phyloP scores from a whole-genome alignment of 805 yeast genomes.

The Torulaspora quercuum region DNA sequence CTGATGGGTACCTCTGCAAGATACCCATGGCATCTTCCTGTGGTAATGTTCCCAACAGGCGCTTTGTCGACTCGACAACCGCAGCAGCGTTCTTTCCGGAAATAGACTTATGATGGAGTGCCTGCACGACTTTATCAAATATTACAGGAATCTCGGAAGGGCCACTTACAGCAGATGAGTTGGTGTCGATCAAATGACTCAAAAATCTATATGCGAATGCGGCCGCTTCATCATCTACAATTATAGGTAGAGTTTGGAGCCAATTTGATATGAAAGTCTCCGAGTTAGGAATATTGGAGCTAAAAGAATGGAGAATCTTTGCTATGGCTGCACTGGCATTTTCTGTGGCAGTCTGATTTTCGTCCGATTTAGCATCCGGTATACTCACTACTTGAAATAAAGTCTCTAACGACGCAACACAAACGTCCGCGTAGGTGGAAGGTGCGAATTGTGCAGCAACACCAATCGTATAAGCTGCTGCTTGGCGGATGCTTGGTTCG shows the following conservation, averaged over 20 bases:
- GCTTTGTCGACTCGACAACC: conserved; percentile 59
- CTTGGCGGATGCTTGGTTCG: conserved; percentile 76
- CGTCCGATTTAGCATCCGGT: conserved; percentile 84
- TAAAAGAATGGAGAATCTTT: conserved; percentile 66
- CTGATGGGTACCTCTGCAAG: conserved; percentile 59
- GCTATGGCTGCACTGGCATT: conserved; percentile 80
- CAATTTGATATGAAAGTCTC: conserved; percentile 66
- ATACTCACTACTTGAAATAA: conserved; percentile 67
- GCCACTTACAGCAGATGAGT: conserved; percentile 55
- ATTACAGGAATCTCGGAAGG: conserved; percentile 52
- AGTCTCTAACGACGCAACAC: conserved; percentile 67
- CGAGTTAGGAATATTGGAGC: conserved; percentile 56
- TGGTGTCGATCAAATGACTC: conserved; percentile 62
- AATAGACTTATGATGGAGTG: conserved; percentile 63
- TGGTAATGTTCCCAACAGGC: conserved; percentile 60
- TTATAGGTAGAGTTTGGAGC: conserved; percentile 77
- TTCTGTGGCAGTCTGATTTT: conserved; percentile 82
- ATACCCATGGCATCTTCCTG: conserved; percentile 64
- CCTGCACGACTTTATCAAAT: conserved; percentile 68
- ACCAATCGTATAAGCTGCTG: conserved; percentile 81
- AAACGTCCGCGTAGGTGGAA: conserved; percentile 53
- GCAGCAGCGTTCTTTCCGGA: conserved; percentile 68
- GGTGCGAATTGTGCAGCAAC: conserved; percentile 83
- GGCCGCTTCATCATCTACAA: conserved; percentile 85
- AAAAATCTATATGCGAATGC: conserved; percentile 76